Percentiles rank a stretch among this genome's conserved stretches.
Conservation (phyloP, 192 early-diverging fungal genomes). For the Linnemannia elongata region DNA sequence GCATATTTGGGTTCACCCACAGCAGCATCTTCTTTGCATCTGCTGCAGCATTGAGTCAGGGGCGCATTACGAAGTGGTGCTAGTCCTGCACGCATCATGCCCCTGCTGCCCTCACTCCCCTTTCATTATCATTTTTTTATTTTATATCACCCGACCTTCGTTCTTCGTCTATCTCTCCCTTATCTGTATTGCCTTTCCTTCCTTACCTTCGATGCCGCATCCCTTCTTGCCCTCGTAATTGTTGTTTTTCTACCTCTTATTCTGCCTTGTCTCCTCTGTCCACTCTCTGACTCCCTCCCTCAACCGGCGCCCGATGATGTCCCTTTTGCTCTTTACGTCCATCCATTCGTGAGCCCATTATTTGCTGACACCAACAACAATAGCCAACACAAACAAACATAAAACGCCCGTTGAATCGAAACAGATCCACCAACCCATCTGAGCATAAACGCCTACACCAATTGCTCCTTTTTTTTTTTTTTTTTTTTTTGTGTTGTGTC, state of each 20-base stretch:
- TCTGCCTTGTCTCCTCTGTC: too few relatives aligned
- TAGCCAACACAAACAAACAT: background rate
- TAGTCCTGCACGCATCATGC: background rate
- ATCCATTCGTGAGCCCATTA: background rate
- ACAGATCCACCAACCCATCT: background rate
- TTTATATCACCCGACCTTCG: conserved; percentile 2
- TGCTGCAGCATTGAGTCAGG: background rate
- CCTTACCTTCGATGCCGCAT: background rate
- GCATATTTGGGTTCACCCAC: background rate
- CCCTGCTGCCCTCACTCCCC: background rate
- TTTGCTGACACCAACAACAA: background rate
- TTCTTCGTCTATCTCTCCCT: too few relatives aligned
- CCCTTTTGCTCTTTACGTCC: background rate
- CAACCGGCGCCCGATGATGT: conserved; percentile 1
- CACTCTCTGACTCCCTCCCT: background rate
- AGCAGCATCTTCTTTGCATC: background rate
- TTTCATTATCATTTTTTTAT: background rate
- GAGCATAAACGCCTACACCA: background rate
- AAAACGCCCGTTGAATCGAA: conserved; percentile 21
- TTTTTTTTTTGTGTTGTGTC: background rate
- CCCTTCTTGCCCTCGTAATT: background rate
- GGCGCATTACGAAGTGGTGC: background rate
- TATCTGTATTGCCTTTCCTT: background rate
- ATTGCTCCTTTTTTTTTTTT: background rate
- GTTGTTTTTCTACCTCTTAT: background rate